Base-by-base conservation (phyloP, 371 early-diverging fungal genomes). In the Mortierella sp. region DNA sequence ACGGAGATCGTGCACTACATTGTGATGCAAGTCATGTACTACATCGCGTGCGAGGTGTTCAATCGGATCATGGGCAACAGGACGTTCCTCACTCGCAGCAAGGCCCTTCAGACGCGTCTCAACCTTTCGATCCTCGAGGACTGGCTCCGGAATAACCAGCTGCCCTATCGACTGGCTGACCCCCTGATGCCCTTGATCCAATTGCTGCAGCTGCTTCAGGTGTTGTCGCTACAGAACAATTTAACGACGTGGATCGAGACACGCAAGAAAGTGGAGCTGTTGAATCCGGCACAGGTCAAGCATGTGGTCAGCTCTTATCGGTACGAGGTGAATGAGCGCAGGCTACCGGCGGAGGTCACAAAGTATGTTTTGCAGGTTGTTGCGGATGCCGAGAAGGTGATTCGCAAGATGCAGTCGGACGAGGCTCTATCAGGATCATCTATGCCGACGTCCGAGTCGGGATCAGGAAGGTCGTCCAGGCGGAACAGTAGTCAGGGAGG, bases 31-130 rank as follows among this genome's bases (percentile, higher is more conserved):
- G 76, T 96, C 31, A 88, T 96, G 74, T 91, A 95, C 79, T 94
- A 89, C 74, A 74, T 96, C 22, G 91, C 93, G 22, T 88, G 92
- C 69, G 94, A 94, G 79, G 67, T 95, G 39, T 96, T 97, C 85
- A 97, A 97, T 79, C 91, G 91, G 3, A 93, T 98, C 77, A 80
- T 97, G 65, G 87, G 88, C 9, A 91, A 89, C 76, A 91, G 92
- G 67, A 91, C 91, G 52, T 93, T 92, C 65, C 89, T 95, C 76
- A 93, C 93, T 71, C 93, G 97, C 11, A 91, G 94, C 31, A 91
- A 91, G 66, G 97, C 97, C 0, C 87, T 96, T 66, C 95, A 94
- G 85, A 93, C 97, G 10, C 93, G 95, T 26, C 91, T 96, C 89
- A 98, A 97, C 76, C 67, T 97, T 31, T 90, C 94, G 0, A 86